These are phyloP conservation scores for Penicillium sp. DNA, from an alignment of 2,329 filamentous ascomycete genomes.

Conservation along the genomic window DNA sequence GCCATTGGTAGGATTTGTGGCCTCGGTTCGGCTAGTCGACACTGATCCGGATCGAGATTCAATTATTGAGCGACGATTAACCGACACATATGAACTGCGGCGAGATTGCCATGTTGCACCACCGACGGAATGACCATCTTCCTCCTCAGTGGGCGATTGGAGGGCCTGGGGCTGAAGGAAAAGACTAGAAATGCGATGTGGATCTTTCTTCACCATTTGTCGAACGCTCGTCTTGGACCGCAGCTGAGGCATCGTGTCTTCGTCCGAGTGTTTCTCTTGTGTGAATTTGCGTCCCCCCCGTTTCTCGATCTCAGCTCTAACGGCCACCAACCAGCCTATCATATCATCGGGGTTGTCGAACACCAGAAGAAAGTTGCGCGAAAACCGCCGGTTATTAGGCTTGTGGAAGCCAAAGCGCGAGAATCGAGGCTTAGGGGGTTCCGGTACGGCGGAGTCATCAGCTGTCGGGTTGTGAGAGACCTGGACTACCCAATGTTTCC, in stretches of 20 bases:
- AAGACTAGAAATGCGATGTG: slow-evolving; percentile 31
- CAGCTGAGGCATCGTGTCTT: slow-evolving; percentile 25
- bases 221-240: slow-evolving; percentile 28
- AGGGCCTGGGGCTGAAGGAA: slow-evolving; percentile 27
- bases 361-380: slow-evolving; percentile 43
- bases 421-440: slow-evolving; percentile 35
- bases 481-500: slow-evolving; percentile 49
- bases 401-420: slow-evolving; percentile 41
- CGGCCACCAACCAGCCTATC: slow-evolving; percentile 43
- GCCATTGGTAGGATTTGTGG: slow-evolving; percentile 12
- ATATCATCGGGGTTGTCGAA: slow-evolving; percentile 44
- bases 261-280: slow-evolving; percentile 35
- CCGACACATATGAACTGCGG: slow-evolving; percentile 28
- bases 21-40: slow-evolving; percentile 27
- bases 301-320: slow-evolving; percentile 46
- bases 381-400: slow-evolving; percentile 31
- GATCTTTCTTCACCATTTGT: slow-evolving; percentile 35
- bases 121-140: slow-evolving; percentile 18
- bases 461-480: slow-evolving; percentile 39
- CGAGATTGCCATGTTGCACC: slow-evolving; percentile 24
- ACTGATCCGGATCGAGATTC: slow-evolving; percentile 30
- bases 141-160: slow-evolving; percentile 24
- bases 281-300: slow-evolving; percentile 46
- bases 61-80: slow-evolving; percentile 28
- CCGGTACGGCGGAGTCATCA: slow-evolving; percentile 21